Conservation (phyloP, 768 basidiomycete genomes). For the Pluteus cervinus region DNA sequence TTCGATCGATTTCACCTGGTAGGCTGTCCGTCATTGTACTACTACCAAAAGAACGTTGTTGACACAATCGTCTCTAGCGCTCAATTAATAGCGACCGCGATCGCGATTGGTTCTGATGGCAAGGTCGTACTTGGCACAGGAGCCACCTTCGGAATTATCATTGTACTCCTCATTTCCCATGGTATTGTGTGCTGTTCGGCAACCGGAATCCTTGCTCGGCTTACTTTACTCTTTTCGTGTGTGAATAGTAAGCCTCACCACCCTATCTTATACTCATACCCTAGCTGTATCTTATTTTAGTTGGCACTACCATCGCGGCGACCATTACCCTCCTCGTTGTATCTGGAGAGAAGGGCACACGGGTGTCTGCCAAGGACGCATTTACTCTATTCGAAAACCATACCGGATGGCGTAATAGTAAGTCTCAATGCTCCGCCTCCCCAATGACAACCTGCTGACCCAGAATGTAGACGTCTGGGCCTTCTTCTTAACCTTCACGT, state of each 20-base stretch:
- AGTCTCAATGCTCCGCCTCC: background rate
- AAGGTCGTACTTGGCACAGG: constrained; percentile 36
- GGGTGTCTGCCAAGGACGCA: constrained; percentile 52
- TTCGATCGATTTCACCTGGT: constrained; percentile 57
- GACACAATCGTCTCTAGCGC: constrained; percentile 20
- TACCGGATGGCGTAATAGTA: constrained; percentile 51
- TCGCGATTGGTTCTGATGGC: constrained; percentile 49
- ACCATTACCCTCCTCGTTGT: constrained; percentile 46
- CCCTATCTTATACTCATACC: background rate
- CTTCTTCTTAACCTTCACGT: constrained; percentile 54
- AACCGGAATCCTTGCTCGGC: constrained; percentile 46
- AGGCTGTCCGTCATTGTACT: background rate
- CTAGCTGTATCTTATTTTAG: constrained; percentile 20
- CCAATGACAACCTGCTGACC: no score
- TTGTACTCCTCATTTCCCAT: constrained; percentile 48
- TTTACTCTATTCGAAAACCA: constrained; percentile 59
- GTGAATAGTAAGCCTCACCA: constrained; percentile 37
- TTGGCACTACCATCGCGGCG: constrained; percentile 50
- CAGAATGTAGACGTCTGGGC: constrained; percentile 55
- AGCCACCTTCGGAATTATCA: constrained; percentile 51
- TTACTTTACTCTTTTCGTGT: constrained; percentile 51
- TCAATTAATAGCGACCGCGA: constrained; percentile 60
- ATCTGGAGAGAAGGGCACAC: constrained; percentile 35
- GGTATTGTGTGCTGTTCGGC: constrained; percentile 55
- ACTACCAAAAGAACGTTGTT: background rate